Percentiles rank a stretch among this genome's conserved stretches.
phyloP scores from a whole-genome alignment of 768 basidiomycete species.

The Rhodotorula toruloides region DNA sequence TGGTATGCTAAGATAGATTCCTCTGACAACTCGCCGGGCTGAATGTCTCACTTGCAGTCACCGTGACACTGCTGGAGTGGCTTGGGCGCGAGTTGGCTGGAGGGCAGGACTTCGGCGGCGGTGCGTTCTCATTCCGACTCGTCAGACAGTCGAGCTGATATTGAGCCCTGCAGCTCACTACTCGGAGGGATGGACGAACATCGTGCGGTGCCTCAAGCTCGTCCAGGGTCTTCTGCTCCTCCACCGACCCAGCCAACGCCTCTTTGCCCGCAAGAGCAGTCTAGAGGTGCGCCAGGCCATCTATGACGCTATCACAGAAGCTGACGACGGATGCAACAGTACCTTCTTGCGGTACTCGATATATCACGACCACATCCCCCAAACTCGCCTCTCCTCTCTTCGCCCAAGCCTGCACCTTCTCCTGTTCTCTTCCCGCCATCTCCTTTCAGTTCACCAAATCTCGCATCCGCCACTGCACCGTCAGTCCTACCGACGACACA shows the following conservation, averaged over 20 bases:
- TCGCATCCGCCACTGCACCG: slow-evolving; percentile 21
- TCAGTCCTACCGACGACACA: background rate
- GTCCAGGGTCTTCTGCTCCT: slow-evolving; percentile 71
- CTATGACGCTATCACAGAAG: slow-evolving; percentile 8
- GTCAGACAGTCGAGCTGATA: too few species aligned
- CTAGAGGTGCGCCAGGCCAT: slow-evolving; percentile 56
- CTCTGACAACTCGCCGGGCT: background rate
- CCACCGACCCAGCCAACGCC: slow-evolving; percentile 63
- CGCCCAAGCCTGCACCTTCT: slow-evolving; percentile 14
- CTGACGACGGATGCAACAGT: slow-evolving; percentile 48
- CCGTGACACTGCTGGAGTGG: slow-evolving; percentile 22
- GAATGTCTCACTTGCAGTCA: slow-evolving; percentile 9
- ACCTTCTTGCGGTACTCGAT: slow-evolving; percentile 66
- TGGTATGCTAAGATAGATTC: background rate
- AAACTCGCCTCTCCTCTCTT: slow-evolving; percentile 2
- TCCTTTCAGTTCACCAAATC: background rate
- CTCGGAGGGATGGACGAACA: slow-evolving; percentile 9
- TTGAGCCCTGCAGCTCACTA: too few species aligned
- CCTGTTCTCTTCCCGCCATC: slow-evolving; percentile 27
- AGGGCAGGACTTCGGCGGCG: too few species aligned
- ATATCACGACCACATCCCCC: slow-evolving; percentile 44
- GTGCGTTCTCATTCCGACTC: too few species aligned
- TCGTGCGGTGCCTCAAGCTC: slow-evolving; percentile 52
- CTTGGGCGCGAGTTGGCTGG: slow-evolving; percentile 20
- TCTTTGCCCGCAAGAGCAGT: slow-evolving; percentile 62